Percentiles rank a stretch among this genome's conserved stretches.
Evolutionary conservation across 805 yeast genomes (phyloP).

Genomic region (Wickerhamomyces bisporus): DNA sequence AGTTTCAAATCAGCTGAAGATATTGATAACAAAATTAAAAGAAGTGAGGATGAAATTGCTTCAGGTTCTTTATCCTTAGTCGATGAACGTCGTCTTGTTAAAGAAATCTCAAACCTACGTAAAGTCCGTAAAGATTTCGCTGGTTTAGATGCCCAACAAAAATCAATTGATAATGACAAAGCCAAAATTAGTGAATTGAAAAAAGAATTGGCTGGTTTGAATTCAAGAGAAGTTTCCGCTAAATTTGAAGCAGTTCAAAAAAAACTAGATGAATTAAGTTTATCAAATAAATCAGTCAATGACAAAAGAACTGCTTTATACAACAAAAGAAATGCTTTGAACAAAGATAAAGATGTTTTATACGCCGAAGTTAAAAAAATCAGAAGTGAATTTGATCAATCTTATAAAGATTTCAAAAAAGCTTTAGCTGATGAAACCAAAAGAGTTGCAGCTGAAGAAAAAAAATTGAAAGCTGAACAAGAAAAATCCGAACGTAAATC

Average conservation of each 20-base stretch:
- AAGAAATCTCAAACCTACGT: conserved; percentile 80
- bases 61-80: conserved; percentile 80
- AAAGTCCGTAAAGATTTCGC: conserved; percentile 76
- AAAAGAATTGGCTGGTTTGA: conserved; percentile 48
- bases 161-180: conserved; percentile 74
- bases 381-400: conserved; percentile 70
- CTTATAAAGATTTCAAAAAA: conserved; percentile 64
- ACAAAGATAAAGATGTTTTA: conserved; percentile 62
- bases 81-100: conserved; percentile 80
- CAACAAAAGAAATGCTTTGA: conserved; percentile 61
- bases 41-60: conserved; percentile 69
- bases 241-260: conserved; percentile 65
- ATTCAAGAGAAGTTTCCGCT: conserved; percentile 60
- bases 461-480: conserved; percentile 39
- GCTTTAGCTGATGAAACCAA: conserved; percentile 70
- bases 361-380: conserved; percentile 63
- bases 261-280: conserved; percentile 62
- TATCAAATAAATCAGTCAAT: conserved; percentile 53
- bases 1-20: conserved; percentile 64
- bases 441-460: conserved; percentile 53
- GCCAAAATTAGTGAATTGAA: conserved; percentile 71
- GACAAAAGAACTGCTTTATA: conserved; percentile 61
- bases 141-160: conserved; percentile 67
- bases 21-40: conserved; percentile 58
- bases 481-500: conserved; percentile 48